phyloP scores from a whole-genome alignment of 176 grass and related monocot genomes.

The Aegilops tauschii region DNA sequence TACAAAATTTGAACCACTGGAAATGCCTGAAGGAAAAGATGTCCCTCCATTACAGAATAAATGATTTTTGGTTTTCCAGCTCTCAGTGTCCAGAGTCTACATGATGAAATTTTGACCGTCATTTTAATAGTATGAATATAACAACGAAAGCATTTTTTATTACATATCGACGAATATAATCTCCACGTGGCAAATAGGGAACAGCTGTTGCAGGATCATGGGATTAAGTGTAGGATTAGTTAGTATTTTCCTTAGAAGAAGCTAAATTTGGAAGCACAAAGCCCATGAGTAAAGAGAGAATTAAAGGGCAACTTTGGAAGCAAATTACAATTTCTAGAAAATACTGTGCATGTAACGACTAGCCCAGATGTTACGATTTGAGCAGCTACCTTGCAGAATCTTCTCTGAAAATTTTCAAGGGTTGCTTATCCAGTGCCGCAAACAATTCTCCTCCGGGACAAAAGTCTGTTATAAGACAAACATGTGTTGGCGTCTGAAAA shows the following conservation, averaged over 20 bases:
- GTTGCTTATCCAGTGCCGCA: slow-evolving; percentile 85
- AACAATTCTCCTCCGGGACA: slow-evolving; percentile 94
- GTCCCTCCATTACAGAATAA: background rate
- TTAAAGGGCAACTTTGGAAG: background rate
- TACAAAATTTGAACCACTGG: background rate
- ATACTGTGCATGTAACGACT: background rate
- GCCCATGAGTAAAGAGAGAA: background rate
- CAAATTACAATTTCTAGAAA: slow-evolving; percentile 3
- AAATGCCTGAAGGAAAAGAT: background rate
- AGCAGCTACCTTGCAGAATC: slow-evolving; percentile 80
- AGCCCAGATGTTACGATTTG: background rate
- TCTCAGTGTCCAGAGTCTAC: no score
- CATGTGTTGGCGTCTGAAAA: slow-evolving; percentile 90
- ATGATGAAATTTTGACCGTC: background rate
- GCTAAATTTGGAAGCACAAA: slow-evolving; percentile 8
- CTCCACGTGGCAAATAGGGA: background rate
- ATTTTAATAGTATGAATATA: background rate
- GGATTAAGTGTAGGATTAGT: background rate
- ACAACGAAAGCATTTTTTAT: background rate
- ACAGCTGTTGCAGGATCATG: background rate
- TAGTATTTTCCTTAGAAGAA: background rate
- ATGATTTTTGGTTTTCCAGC: background rate
- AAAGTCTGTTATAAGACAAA: slow-evolving; percentile 99
- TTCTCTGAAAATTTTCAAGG: slow-evolving; percentile 89
- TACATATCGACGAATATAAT: background rate